Base-by-base conservation (phyloP, 2,329 filamentous ascomycete genomes). In the Periconia macrospinosa region DNA sequence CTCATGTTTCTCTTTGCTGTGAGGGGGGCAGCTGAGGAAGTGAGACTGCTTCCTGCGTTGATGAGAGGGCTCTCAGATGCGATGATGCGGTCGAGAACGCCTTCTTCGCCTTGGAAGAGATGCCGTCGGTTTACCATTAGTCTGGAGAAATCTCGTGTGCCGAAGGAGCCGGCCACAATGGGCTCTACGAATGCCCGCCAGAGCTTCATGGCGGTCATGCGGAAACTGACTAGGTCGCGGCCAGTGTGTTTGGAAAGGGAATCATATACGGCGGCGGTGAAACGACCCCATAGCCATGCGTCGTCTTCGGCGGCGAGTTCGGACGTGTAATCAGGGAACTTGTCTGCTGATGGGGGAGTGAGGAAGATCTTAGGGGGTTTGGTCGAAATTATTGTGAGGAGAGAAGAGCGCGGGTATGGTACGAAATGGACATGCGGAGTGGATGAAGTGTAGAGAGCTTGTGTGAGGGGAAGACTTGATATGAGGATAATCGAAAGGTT, bases 171-270 rank as follows among this genome's bases (percentile, higher is more conserved):
- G 1, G 86, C 84, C 1, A 87, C 75, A 20, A 97, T 83, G 0
- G 93, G 93, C 7, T 85, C 83, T 1, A 90, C 87, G 73, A 99
- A 97, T 3, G 86, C 83, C 11, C 88, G 86, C 94, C 94, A 99
- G 18, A 97, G 82, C 42, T 86, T 84, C 46, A 84, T 75, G 67
- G 89, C 92, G 47, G 88, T 84, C 35, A 84, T 82, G 3, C 79
- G 81, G 61, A 96, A 92, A 11, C 84, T 83, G 1, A 88, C 81
- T 14, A 97, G 80, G 37, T 93, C 92, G 47, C 92, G 86, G 1
- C 89, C 89, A 2, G 91, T 91, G 45, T 91, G 86, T 58, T 88
- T 90, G 46, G 88, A 86, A 13, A 97, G 80, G 1, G 92, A 86
- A 69, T 99, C 94, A 81, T 95, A 94, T 14, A 96, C 86, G 5